Percentiles rank a stretch among this genome's conserved stretches.
Evolutionary conservation across 306 rosid species (phyloP).

Genomic region (Pyrus pyrifolia): DNA sequence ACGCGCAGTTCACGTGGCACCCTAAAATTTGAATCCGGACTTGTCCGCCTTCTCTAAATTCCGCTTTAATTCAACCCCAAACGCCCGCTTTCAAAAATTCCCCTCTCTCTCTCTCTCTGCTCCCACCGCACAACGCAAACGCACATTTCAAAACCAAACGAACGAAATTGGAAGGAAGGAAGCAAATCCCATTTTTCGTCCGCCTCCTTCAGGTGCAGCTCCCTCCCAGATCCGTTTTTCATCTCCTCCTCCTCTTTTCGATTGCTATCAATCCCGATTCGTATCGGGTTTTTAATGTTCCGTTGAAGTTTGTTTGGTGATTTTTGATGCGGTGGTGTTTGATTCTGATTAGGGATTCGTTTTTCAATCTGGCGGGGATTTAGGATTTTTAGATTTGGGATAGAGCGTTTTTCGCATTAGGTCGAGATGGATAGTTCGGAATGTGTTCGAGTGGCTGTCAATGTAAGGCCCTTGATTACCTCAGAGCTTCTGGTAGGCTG

Average conservation of each 20-base stretch:
- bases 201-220: background rate
- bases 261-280: background rate
- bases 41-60: conserved; percentile 40
- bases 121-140: background rate
- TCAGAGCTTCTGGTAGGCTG: conserved; percentile 81
- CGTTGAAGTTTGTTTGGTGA: background rate
- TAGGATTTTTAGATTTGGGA: background rate
- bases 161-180: background rate
- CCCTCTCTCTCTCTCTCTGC: background rate
- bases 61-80: conserved; percentile 27
- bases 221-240: background rate
- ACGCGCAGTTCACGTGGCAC: conserved; percentile 45
- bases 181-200: background rate
- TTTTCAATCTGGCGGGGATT: background rate
- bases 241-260: background rate
- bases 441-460: conserved; percentile 83
- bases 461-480: conserved; percentile 74
- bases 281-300: background rate
- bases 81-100: conserved; percentile 54
- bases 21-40: conserved; percentile 63
- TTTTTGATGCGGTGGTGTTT: background rate
- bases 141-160: background rate
- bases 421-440: conserved; percentile 61
- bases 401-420: conserved; percentile 13
- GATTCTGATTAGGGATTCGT: background rate